phyloP scores from a whole-genome alignment of 306 rosid genomes.

The Prunus mume region DNA sequence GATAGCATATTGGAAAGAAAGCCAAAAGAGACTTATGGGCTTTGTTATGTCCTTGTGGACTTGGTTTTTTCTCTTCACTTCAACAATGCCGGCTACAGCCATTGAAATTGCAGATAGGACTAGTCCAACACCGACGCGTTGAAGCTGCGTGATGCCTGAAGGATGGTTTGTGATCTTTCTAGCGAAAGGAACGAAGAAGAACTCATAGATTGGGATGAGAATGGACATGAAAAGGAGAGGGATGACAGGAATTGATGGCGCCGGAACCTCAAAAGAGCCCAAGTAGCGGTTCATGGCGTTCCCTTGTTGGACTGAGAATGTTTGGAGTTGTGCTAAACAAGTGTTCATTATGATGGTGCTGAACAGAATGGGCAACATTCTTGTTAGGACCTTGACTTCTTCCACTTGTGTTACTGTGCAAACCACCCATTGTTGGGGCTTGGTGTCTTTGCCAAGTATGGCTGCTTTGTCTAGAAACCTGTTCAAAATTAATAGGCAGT shows the following conservation, averaged over 20 bases:
- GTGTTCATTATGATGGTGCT: conserved; percentile 89
- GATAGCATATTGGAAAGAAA: conserved; percentile 68
- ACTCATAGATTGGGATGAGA: conserved; percentile 66
- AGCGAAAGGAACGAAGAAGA: conserved; percentile 68
- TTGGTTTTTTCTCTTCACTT: conserved; percentile 58
- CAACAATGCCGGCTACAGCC: conserved; percentile 65
- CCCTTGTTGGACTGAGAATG: conserved; percentile 84
- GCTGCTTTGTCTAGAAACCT: conserved; percentile 80
- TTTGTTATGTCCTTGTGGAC: conserved; percentile 35
- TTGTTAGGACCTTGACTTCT: conserved; percentile 73
- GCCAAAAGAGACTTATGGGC: conserved; percentile 68
- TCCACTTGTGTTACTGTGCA: conserved; percentile 88
- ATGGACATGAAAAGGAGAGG: conserved; percentile 63
- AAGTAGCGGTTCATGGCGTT: conserved; percentile 48
- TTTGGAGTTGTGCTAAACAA: conserved; percentile 85
- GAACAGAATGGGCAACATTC: conserved; percentile 75
- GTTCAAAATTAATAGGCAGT: conserved; percentile 14
- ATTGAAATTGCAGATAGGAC: conserved; percentile 67
- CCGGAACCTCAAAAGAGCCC: conserved; percentile 58
- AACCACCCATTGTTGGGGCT: conserved; percentile 51
- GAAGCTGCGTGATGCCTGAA: conserved; percentile 78
- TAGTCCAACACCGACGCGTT: conserved; percentile 76
- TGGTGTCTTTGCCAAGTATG: conserved; percentile 35
- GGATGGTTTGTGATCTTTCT: conserved; percentile 71
- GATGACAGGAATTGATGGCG: conserved; percentile 71